These are phyloP conservation scores for Lantana camara DNA, from an alignment of 257 asterid genomes.

Conservation along the genomic window DNA sequence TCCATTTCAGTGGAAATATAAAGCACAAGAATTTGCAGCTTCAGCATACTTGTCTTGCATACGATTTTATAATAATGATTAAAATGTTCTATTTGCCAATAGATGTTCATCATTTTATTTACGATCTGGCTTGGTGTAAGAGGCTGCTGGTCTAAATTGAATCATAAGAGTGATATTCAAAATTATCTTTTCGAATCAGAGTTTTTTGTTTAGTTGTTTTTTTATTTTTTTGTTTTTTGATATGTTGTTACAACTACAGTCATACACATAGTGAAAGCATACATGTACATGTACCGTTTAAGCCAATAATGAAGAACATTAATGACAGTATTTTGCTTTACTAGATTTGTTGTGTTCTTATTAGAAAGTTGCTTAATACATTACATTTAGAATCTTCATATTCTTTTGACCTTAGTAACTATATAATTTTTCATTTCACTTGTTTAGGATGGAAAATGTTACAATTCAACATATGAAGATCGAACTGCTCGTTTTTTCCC, in stretches of 20 bases:
- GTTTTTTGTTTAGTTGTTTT: no score
- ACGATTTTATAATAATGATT: background rate
- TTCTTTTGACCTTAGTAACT: slow-evolving; percentile 19
- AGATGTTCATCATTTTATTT: slow-evolving; percentile 7
- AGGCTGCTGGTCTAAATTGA: background rate
- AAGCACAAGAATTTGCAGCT: background rate
- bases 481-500: slow-evolving; percentile 96
- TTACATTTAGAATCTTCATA: slow-evolving; percentile 14
- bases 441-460: slow-evolving; percentile 57
- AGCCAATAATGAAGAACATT: no score
- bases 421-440: slow-evolving; percentile 15
- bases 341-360: slow-evolving; percentile 8
- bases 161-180: background rate
- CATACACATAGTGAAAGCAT: no score
- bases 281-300: no score
- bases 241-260: background rate
- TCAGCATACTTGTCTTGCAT: background rate
- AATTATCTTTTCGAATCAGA: background rate
- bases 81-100: slow-evolving; percentile 7
- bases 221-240: background rate
- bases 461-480: slow-evolving; percentile 66
- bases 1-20: slow-evolving; percentile 1
- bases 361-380: slow-evolving; percentile 5
- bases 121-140: background rate
- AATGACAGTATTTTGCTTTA: background rate